These are phyloP conservation scores for Cynara cardunculus DNA, from an alignment of 129 eudicot species.

Conservation along the genomic window DNA sequence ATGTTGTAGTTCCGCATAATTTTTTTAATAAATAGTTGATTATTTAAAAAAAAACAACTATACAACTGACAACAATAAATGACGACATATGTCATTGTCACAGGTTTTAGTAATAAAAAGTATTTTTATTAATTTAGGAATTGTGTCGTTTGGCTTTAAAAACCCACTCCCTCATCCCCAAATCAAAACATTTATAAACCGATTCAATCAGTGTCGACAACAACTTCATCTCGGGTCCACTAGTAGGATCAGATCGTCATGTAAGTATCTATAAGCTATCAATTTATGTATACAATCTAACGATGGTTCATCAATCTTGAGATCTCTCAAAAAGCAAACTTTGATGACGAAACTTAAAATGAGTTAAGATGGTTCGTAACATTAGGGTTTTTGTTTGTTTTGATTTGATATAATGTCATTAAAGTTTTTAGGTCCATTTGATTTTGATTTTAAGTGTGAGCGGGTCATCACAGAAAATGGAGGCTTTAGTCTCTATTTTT, in stretches of 20 bases:
- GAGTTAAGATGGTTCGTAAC: constrained; percentile 35
- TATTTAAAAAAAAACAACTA: no score
- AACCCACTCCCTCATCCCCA: constrained; percentile 60
- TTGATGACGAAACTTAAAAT: constrained; percentile 60
- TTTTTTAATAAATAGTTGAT: no score
- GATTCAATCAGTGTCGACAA: constrained; percentile 57
- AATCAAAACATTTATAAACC: constrained; percentile 63
- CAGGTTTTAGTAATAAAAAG: no score
- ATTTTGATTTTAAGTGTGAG: no score
- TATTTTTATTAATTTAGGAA: not conserved
- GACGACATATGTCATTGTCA: no score
- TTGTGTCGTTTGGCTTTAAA: not conserved
- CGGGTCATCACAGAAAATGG: no score
- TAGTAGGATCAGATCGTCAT: constrained; percentile 61
- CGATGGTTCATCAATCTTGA: constrained; percentile 69
- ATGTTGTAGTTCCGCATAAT: no score
- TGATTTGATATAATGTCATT: no score
- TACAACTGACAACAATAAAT: no score
- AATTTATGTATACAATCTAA: constrained; percentile 66
- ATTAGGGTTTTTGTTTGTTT: not conserved
- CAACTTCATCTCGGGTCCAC: constrained; percentile 47
- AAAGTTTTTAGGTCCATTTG: not conserved
- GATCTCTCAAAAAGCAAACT: constrained; percentile 44
- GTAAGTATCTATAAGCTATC: constrained; percentile 59
- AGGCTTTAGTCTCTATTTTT: no score